Percentiles rank a stretch among this genome's conserved stretches.
Conservation (phyloP, 1,284 basidiomycete species). For the Quambalaria eucalypti region DNA sequence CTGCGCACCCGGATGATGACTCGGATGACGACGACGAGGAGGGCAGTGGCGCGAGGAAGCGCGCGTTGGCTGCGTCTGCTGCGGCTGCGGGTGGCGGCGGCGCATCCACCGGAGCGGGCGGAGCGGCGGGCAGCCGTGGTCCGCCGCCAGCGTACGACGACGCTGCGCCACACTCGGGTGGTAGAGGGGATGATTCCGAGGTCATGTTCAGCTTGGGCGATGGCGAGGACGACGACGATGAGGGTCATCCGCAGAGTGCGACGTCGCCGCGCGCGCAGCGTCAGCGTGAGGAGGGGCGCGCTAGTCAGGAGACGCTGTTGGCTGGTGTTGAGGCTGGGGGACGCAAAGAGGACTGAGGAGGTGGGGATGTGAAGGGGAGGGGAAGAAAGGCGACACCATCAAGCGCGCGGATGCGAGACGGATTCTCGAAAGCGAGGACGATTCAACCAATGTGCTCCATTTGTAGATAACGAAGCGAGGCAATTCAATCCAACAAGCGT, state of each 20-base stretch:
- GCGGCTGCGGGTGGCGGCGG: neutral
- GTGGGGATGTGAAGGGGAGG: no score
- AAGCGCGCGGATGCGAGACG: no score
- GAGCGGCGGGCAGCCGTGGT: neutral
- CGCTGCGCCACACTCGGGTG: neutral
- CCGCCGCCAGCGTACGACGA: neutral
- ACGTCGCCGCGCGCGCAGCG: neutral
- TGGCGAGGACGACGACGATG: neutral
- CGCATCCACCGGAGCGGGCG: neutral
- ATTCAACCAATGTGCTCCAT: no score
- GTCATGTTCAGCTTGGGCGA: neutral
- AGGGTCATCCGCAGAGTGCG: neutral
- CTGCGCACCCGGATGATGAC: conserved; percentile 14
- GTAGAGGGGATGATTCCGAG: neutral
- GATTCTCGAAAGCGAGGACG: no score
- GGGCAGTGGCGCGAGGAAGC: conserved; percentile 7
- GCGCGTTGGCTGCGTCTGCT: conserved; percentile 8
- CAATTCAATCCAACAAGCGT: no score
- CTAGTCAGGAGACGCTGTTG: neutral
- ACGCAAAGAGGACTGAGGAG: no score
- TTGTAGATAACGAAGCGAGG: no score
- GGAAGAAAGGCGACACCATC: no score
- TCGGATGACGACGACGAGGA: conserved; percentile 24
- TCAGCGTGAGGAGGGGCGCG: neutral
- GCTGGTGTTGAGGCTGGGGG: no score